Percentiles rank a stretch among this genome's conserved stretches.
phyloP scores from a whole-genome alignment of 108 stramenopile species.

The Pseudonitzschia delicatissima region DNA sequence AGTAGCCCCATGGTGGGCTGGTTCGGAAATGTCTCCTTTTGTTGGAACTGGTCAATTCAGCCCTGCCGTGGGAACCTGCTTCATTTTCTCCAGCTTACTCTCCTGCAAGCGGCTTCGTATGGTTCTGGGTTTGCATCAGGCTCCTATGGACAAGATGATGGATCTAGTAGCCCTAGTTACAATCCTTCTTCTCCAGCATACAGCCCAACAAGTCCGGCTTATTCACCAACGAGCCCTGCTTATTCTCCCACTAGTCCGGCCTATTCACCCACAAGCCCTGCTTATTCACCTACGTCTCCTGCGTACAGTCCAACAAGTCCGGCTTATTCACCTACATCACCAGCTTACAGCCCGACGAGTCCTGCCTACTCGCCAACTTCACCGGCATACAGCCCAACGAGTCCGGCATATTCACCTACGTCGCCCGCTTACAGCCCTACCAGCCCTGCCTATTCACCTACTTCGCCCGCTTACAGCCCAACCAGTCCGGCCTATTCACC shows the following conservation, averaged over 20 bases:
- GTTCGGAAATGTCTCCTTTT: constrained; percentile 65
- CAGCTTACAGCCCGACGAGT: constrained; percentile 31
- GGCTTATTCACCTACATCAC: constrained; percentile 56
- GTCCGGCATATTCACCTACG: constrained; percentile 72
- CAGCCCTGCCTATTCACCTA: constrained; percentile 86
- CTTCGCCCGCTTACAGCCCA: constrained; percentile 70
- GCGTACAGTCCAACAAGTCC: constrained; percentile 61
- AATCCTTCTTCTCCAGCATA: constrained; percentile 71
- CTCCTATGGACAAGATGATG: constrained; percentile 66
- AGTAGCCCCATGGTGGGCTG: constrained; percentile 67
- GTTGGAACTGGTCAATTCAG: constrained; percentile 72
- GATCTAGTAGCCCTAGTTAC: constrained; percentile 24
- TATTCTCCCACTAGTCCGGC: constrained; percentile 86
- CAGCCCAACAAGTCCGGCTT: constrained; percentile 65
- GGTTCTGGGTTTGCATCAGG: constrained; percentile 65
- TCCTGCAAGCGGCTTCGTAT: constrained; percentile 69
- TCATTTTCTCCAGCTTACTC: constrained; percentile 79
- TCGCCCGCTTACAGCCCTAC: constrained; percentile 74
- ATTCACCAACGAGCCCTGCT: constrained; percentile 82
- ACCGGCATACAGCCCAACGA: constrained; percentile 86
- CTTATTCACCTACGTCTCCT: constrained; percentile 70
- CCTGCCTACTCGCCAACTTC: constrained; percentile 73
- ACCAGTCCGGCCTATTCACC: constrained; percentile 68
- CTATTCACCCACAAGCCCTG: constrained; percentile 73
- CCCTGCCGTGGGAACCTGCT: constrained; percentile 74